phyloP scores from a whole-genome alignment of 306 rosid genomes.

The Pyrus bretschneideri region DNA sequence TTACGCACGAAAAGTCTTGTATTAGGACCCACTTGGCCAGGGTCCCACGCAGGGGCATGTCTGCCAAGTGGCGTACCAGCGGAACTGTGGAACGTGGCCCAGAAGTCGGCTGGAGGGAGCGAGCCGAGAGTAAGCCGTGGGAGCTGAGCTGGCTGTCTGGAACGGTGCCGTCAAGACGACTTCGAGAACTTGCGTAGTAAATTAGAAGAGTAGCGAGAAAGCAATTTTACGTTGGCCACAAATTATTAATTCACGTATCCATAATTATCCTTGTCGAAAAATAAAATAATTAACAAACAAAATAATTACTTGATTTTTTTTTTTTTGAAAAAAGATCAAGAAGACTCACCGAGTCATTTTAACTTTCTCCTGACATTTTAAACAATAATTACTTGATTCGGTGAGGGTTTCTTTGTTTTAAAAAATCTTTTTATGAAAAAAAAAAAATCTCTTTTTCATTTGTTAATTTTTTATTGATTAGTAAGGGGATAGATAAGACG shows the following conservation, averaged over 20 bases:
- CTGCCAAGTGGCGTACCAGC: conserved; percentile 15
- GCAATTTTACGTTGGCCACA: too few relatives aligned
- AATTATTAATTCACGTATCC: neutral
- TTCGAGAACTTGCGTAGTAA: neutral
- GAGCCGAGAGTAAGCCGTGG: neutral
- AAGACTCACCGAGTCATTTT: too few relatives aligned
- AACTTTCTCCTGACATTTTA: accelerated
- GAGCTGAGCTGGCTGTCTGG: too few relatives aligned
- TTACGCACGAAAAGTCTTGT: neutral
- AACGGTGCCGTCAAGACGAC: neutral
- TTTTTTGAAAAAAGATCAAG: accelerated
- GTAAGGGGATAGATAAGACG: too few relatives aligned
- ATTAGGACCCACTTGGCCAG: conserved; percentile 2
- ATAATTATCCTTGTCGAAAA: neutral
- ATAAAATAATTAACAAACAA: too few relatives aligned
- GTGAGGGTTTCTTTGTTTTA: too few relatives aligned
- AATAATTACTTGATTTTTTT: neutral
- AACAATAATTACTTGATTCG: too few relatives aligned
- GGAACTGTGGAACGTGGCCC: neutral
- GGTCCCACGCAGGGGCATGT: conserved; percentile 1
- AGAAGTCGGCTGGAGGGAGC: neutral
- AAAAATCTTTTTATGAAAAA: too few relatives aligned
- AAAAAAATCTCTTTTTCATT: too few relatives aligned
- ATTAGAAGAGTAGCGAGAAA: neutral
- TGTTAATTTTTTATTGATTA: too few relatives aligned